Evolutionary conservation across 2,329 filamentous ascomycete genomes (phyloP), one percentile per base, ranked within the genome.

Genomic region (Epichloe elymi): DNA sequence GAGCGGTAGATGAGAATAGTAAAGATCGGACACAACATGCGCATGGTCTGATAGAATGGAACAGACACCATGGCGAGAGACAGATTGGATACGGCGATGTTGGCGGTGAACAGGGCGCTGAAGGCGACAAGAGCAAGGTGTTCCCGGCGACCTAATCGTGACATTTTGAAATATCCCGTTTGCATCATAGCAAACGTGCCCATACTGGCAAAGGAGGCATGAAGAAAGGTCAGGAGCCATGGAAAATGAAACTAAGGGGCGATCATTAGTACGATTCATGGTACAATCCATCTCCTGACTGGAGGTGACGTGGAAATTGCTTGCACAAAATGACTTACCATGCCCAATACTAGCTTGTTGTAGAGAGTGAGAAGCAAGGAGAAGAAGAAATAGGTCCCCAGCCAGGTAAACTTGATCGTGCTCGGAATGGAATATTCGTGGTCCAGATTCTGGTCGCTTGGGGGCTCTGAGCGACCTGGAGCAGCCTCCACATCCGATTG

Each of bases 31-130:
- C 73, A 77, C 19, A 78, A 76, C 54, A 79, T 80, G 55, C 79
- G 74, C 63, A 82, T 74, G 52, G 80, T 78, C 62, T 83, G 79
- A 63, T 82, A 80, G 64, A 83, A 83, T 2, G 80, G 76, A n/a
- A 83, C 76, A 0, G 79, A 82, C 38, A 80, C 78, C 72, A 79
- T 73, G 54, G 68, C 69, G 38, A 82, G 69, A n/a, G 78, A 81
- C 23, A 80, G 70, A 63, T 82, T 82, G n/a, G 76, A 80, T 44
- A 80, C 74, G 52, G 79, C 79, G 57, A 82, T 81, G 63, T 82
- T 82, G 61, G 78, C 70, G 15, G 79, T 82, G 64, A 80, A 82
- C 7, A 82, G 70, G 40, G 74, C 68, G 37, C 79, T 82, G 62
- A 82, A 82, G 45, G 74, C 70, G 35, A 79, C 64, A 40, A 81